These are phyloP conservation scores for Mucor racemosus DNA, from an alignment of 371 early-diverging fungal species.

Conservation along the genomic window DNA sequence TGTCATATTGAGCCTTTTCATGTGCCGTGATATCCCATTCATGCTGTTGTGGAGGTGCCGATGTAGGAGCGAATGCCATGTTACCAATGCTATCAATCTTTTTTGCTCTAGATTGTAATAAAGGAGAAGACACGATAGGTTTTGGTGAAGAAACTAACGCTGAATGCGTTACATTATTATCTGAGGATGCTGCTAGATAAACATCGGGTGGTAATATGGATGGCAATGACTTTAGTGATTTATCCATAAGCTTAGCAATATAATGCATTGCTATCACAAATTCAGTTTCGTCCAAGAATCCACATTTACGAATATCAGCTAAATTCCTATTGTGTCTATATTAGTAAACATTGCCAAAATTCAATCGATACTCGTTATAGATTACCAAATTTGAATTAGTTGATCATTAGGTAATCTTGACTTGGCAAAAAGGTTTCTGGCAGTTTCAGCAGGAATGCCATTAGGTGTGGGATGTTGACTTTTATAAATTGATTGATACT, in stretches of 20 bases:
- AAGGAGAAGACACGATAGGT: conserved; percentile 28
- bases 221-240: conserved; percentile 39
- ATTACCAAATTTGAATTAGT: conserved; percentile 37
- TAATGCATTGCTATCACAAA: conserved; percentile 81
- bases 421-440: conserved; percentile 25
- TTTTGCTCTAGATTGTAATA: conserved; percentile 21
- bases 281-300: conserved; percentile 64
- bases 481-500: conserved; percentile 25
- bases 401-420: conserved; percentile 31
- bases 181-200: conserved; percentile 20
- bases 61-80: conserved; percentile 38
- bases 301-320: conserved; percentile 66
- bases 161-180: neutral
- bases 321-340: conserved; percentile 39
- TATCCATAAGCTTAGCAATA: conserved; percentile 70
- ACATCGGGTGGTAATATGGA: conserved; percentile 19
- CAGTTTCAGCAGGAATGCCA: conserved; percentile 27
- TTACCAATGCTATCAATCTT: conserved; percentile 47
- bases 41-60: conserved; percentile 9
- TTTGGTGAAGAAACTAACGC: conserved; percentile 5
- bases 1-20: conserved; percentile 72
- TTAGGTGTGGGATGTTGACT: conserved; percentile 21
- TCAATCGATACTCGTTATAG: neutral
- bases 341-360: neutral
- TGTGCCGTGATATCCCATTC: conserved; percentile 75